Evolutionary conservation across 352 stramenopile genomes (phyloP).

Genomic region (Globisporangium paroecandrum): DNA sequence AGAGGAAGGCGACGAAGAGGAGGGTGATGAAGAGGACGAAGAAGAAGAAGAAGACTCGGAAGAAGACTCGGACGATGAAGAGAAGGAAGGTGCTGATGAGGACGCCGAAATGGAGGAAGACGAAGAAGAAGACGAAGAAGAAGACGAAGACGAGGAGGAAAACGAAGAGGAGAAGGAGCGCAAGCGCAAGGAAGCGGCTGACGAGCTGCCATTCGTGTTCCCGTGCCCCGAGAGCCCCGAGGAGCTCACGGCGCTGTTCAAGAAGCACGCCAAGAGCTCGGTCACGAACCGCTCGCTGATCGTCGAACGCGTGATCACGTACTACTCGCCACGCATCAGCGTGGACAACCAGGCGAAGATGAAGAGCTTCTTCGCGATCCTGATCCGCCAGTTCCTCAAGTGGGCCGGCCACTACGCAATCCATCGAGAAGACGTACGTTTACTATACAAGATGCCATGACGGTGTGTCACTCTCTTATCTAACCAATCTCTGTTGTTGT

Average conservation of each 20-base stretch:
- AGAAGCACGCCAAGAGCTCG: constrained; percentile 80
- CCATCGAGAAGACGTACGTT: constrained; percentile 62
- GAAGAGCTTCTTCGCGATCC: constrained; percentile 95
- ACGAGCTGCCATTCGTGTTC: constrained; percentile 95
- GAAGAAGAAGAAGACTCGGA: constrained; percentile 50
- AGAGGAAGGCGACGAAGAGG: constrained; percentile 36
- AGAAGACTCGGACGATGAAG: constrained; percentile 20
- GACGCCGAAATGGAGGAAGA: constrained; percentile 40
- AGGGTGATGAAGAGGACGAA: constrained; percentile 54
- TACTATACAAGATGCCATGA: background rate
- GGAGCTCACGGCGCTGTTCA: constrained; percentile 88
- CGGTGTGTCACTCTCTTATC: background rate
- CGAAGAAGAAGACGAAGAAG: constrained; percentile 59
- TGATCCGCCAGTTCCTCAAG: constrained; percentile 92
- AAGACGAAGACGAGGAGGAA: constrained; percentile 74
- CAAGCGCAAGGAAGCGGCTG: constrained; percentile 40
- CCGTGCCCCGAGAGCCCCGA: constrained; percentile 90
- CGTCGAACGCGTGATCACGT: constrained; percentile 90
- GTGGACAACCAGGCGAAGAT: constrained; percentile 94
- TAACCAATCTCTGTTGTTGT: background rate
- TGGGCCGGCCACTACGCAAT: constrained; percentile 77
- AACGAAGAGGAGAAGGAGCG: constrained; percentile 48
- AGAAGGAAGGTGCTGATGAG: constrained; percentile 50
- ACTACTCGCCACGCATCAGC: constrained; percentile 93
- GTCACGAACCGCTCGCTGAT: constrained; percentile 77